Base-by-base conservation (phyloP, 2,329 filamentous ascomycete species). In the Neofusicoccum cordaticola region DNA sequence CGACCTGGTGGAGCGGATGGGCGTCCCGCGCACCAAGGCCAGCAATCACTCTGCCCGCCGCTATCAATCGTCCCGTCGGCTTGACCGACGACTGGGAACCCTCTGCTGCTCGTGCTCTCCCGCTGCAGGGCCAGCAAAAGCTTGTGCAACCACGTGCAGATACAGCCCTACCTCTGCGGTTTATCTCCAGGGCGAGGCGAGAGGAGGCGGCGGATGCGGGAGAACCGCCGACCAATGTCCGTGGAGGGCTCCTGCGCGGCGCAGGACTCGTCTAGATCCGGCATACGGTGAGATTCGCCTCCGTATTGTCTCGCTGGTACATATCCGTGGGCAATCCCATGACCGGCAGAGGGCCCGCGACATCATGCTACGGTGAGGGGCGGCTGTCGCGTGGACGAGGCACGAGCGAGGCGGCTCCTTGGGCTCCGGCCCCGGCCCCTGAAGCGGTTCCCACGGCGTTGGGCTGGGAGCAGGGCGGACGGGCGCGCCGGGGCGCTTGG, bases 61-160 rank as follows among this genome's bases (percentile, higher is more conserved):
- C 35, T 31, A 42, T 34, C 52, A 44, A 34, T 42, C 39, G 8
- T 44, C 52, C 22, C 47, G 47, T 31, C 47, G 47, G 47, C 47
- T 12, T 12, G 11, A 15, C 31, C 50, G 50, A 37, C 50, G 37
- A 31, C 50, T 52, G 22, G 52, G 52, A 44, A 34, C 42, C 19
- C 45, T 27, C 9, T 27, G 56, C 56, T 60, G 56, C 52, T 27
- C 27, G 56, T 22, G 41, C 34, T 19, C 41, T 15, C 37, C 39
- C 22, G 53, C 41, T 45, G 19, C 39, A 34, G 39, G 45, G 56
- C 56, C 4, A 35, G n/a, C 15, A 7, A 60, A 47, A 35, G 42
- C 42, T 52, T 60, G 56, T 47, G 42, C 56, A 22, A 60, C 56
- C 39, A 60, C 42, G 56, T 60, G 56, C 56, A 34, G 56, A 19